These are phyloP conservation scores for Vaccinium corymbosum DNA, from an alignment of 148 eudicot species.

Conservation along the genomic window DNA sequence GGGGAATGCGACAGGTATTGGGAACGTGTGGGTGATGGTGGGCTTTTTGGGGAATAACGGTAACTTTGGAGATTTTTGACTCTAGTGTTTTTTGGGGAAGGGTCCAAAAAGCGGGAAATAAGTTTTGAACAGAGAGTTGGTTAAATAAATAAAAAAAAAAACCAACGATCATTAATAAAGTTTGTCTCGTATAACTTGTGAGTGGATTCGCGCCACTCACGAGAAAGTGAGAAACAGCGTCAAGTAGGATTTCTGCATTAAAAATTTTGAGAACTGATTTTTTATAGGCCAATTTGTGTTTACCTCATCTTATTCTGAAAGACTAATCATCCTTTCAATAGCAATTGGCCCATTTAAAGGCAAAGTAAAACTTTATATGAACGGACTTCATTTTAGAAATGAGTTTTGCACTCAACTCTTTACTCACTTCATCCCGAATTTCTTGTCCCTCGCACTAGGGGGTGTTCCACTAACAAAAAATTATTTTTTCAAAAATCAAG, in stretches of 20 bases:
- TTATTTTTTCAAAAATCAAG: too few species aligned
- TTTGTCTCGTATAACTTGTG: neutral
- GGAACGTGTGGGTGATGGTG: neutral
- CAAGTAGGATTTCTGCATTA: neutral
- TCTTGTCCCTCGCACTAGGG: too few species aligned
- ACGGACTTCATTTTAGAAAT: too few species aligned
- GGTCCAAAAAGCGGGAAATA: neutral
- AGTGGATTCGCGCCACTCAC: neutral
- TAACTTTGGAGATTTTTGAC: slow-evolving; percentile 10
- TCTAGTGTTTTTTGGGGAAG: neutral
- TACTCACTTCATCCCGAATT: too few species aligned
- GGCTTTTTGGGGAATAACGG: slow-evolving; percentile 9
- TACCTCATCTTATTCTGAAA: too few species aligned
- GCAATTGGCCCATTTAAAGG: too few species aligned
- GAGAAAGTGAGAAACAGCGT: neutral
- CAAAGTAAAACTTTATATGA: too few species aligned
- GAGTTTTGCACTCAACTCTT: too few species aligned
- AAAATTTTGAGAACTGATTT: too few species aligned
- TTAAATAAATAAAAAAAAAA: neutral
- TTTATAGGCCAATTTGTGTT: too few species aligned
- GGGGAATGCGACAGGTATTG: slow-evolving; percentile 5
- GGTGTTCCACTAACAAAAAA: too few species aligned
- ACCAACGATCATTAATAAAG: neutral
- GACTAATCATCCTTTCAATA: too few species aligned
- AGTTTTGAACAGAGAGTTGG: neutral